Evolutionary conservation across 495 filamentous ascomycete species (phyloP).

Genomic region (Talaromyces stipitatus): DNA sequence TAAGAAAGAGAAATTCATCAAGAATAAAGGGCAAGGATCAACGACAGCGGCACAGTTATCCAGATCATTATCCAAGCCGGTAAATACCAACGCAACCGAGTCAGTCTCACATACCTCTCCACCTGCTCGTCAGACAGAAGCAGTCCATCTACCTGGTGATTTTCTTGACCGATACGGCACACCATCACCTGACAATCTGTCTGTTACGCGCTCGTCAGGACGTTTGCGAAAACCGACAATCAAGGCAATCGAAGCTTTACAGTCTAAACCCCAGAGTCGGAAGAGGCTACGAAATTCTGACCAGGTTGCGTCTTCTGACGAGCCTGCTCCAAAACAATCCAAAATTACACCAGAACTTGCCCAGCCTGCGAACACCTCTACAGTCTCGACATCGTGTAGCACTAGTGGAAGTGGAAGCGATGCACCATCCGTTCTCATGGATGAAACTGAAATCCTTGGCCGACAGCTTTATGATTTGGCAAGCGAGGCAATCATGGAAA

Average conservation of each 20-base stretch:
- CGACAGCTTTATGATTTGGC: conserved; percentile 21
- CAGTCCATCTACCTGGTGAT: conserved; percentile 9
- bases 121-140: conserved; percentile 4
- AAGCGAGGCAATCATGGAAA: conserved; percentile 14
- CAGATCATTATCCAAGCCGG: not conserved
- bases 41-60: not conserved
- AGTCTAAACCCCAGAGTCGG: conserved; percentile 12
- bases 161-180: conserved; percentile 1
- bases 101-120: not conserved
- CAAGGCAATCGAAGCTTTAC: conserved; percentile 29
- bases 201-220: conserved; percentile 22
- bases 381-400: not conserved
- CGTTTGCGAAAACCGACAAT: conserved; percentile 33
- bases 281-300: conserved; percentile 5
- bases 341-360: conserved; percentile 2
- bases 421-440: not conserved
- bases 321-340: not conserved
- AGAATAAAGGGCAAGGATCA: not conserved
- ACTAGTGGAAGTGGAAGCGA: not conserved
- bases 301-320: not conserved
- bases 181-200: conserved; percentile 22
- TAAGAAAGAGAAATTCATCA: not conserved
- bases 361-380: not conserved
- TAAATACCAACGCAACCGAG: not conserved
- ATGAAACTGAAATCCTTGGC: conserved; percentile 11